Conservation (phyloP, 1,284 basidiomycete genomes). For the Boletus albobrunnescens region DNA sequence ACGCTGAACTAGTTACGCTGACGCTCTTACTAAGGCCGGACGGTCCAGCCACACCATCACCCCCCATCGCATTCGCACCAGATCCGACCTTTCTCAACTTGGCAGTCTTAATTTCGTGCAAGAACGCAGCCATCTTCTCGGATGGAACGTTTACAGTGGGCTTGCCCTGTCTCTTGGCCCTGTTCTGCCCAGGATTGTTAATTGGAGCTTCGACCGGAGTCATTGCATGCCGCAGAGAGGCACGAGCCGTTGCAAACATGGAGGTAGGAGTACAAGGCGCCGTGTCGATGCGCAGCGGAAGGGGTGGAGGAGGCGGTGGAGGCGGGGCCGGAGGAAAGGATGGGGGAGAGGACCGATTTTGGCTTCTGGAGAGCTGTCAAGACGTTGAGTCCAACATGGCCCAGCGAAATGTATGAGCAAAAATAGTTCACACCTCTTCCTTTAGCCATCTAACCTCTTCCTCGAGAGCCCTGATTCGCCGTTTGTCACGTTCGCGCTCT, state of each 20-base stretch:
- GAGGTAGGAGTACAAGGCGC: conserved; percentile 33
- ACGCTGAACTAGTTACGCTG: conserved; percentile 7
- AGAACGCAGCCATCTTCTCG: conserved; percentile 77
- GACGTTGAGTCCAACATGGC: not conserved
- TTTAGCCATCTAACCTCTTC: conserved; percentile 59
- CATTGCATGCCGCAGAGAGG: conserved; percentile 56
- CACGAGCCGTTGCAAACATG: conserved; percentile 56
- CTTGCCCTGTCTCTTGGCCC: conserved; percentile 44
- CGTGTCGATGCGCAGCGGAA: conserved; percentile 34
- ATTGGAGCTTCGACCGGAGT: conserved; percentile 62
- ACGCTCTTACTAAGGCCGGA: conserved; percentile 33
- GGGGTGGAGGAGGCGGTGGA: conserved; percentile 39
- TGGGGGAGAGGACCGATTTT: conserved; percentile 10
- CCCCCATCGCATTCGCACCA: conserved; percentile 17
- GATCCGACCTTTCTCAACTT: conserved; percentile 51
- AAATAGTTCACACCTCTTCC: conserved; percentile 49
- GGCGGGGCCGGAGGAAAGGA: conserved; percentile 47
- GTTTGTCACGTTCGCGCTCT: conserved; percentile 55
- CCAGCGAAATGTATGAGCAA: conserved; percentile 1
- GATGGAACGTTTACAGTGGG: conserved; percentile 66
- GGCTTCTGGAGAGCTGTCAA: conserved; percentile 44
- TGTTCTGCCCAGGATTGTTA: conserved; percentile 38
- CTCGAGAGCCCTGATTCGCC: conserved; percentile 61
- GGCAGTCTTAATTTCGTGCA: conserved; percentile 73
- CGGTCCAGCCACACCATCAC: conserved; percentile 21